A percentile compares a stretch with the other conserved stretches of the same genome.
Evolutionary conservation across 192 early-diverging fungal genomes (phyloP).

Genomic region (Linnemannia exigua): DNA sequence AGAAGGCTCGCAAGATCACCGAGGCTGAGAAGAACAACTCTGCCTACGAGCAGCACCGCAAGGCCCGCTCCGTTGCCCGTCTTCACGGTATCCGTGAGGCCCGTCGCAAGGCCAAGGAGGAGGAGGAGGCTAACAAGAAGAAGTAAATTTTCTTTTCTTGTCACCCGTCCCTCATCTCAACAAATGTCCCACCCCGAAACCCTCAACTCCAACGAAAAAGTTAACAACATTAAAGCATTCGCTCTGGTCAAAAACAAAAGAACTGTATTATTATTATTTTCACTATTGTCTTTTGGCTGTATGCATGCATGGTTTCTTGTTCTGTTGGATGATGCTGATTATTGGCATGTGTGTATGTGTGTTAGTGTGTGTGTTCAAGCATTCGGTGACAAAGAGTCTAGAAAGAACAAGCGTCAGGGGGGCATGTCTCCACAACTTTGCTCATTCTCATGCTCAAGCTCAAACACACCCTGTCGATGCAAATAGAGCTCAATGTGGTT

Average conservation of each 20-base stretch:
- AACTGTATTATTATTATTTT: not conserved
- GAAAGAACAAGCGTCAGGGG: not conserved
- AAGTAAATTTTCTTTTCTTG: conserved; percentile 56
- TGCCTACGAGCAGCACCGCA: conserved; percentile 83
- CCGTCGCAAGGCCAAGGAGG: conserved; percentile 83
- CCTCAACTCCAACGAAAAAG: not conserved
- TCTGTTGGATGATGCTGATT: no score
- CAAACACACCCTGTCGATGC: not conserved
- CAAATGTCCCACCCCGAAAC: not conserved
- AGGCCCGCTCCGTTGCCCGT: conserved; percentile 81
- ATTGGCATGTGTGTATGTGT: not conserved
- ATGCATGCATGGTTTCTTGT: not conserved
- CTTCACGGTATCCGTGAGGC: conserved; percentile 84
- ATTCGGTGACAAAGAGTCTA: not conserved
- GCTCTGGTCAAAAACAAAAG: conserved; percentile 18
- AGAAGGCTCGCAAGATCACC: conserved; percentile 67
- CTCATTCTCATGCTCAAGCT: not conserved
- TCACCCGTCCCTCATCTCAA: not conserved
- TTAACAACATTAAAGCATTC: conserved; percentile 10
- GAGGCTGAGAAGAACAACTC: conserved; percentile 65
- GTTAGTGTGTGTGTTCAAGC: no score
- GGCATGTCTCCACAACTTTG: not conserved
- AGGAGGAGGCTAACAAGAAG: conserved; percentile 87
- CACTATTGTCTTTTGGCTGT: not conserved
- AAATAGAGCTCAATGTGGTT: not conserved